Base-by-base conservation (phyloP, 352 stramenopile species). In the Pythium periplocum region DNA sequence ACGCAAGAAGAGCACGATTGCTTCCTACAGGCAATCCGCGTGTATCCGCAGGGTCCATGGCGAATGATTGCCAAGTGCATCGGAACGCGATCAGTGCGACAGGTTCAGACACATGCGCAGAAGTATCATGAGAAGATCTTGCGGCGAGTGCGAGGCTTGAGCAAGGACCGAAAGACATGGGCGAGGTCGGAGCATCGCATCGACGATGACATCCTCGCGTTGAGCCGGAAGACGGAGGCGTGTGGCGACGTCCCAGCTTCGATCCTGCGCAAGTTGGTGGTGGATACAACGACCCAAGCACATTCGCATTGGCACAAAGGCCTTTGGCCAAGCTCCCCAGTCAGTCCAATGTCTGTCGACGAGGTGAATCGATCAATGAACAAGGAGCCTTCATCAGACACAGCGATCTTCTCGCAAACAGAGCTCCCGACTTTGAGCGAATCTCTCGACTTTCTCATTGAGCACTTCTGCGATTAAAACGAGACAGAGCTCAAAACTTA, bases 81-180 rank as follows among this genome's bases (percentile, higher is more conserved):
- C 32, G 55, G 57, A n/a, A 68, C 61, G 4, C 61, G 55, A 0
- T 55, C 49, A 5, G 55, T 62, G 32, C 55, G 53, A 39, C 79
- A 90, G 55, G 78, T 87, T 55, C 79, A 88, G 58, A 87, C 75
- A 6, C 68, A 76, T 36, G 62, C 64, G 5, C 64, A 76, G 51
- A 76, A 76, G 53, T 90, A 90, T 57, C 75, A 84, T 55, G 77
- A 90, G 49, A 90, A 90, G 64, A 78, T 90, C 55, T 64, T 73
- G 56, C 73, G 79, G 1, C 62, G 73, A 11, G 55, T 79, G 45
- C 75, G 77, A 4, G 75, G 79, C 0, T 57, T 87, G 7, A 69
- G 71, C 49, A 83, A 85, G 45, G 73, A 83, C 17, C 75, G 68
- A 51, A 79, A 64, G 17, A 26, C 17, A 26, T 26, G 17, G 17